Base-by-base conservation (phyloP, 192 early-diverging fungal species). In the Phycomyces blakesleeanus region DNA sequence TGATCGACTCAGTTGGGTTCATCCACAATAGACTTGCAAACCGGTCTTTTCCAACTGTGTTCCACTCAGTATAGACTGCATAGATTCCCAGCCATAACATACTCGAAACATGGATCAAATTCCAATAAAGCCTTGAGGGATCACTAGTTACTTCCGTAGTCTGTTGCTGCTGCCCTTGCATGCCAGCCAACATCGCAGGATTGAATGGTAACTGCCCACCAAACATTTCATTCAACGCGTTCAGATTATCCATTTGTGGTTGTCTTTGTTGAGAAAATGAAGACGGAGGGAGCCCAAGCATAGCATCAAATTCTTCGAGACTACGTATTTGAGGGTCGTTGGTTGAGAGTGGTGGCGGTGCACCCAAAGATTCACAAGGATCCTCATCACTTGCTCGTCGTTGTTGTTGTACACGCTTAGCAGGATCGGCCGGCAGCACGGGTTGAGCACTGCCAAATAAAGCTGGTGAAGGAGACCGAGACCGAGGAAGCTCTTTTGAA, bases 341-440 rank as follows among this genome's bases (percentile, higher is more conserved):
- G n/a, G 38, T 15, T 29, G 37, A 59, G 12, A 56, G 14, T 14
- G 61, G 50, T 29, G 27, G 49, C 1, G 79, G 79, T 2, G 79
- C 79, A 16, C 79, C 79, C 21, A 81, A 18, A 40, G 64, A 69
- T 20, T 81, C 79, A 58, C 75, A 75, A 16, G 79, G 79, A 63
- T 81, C 79, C 11, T 67, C 74, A 59, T 81, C 76, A 40, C 60
- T 69, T n/a, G 51, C 52, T 22, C 61, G 59, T 14, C 61, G 54
- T 16, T 60, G 52, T 5, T 34, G 29, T 27, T 27, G n/a, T 25
- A 51, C 29, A 42, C 14, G 39, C 26, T 47, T 42, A 25, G 22
- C n/a, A 26, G 57, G 57, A 59, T 59, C 57, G 0, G 57, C 40
- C 21, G 29, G 57, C 40, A 52, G 51, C 51, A 11, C 51, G 57